Conservation (phyloP, 129 eudicot genomes). For the Oenanthe sinensis region DNA sequence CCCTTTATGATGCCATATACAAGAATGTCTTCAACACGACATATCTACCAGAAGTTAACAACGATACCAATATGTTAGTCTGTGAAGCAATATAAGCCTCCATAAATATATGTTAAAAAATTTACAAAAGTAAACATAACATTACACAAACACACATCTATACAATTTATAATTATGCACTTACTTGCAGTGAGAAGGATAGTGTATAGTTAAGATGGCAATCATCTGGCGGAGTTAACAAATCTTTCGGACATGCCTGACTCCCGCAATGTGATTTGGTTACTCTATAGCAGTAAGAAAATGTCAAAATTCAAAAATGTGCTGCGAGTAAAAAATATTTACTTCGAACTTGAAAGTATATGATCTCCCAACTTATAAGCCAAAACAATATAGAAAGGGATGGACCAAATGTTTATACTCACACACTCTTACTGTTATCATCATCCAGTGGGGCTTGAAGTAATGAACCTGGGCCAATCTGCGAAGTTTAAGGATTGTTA, state of each 20-base stretch:
- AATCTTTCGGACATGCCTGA: conserved; percentile 67
- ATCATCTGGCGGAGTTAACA: conserved; percentile 81
- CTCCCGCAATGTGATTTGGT: conserved; percentile 71
- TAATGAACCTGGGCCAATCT: conserved; percentile 84
- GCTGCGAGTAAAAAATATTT: neutral
- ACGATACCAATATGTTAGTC: conserved; percentile 1
- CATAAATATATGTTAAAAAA: neutral
- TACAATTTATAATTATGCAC: conserved; percentile 7
- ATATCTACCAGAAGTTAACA: conserved; percentile 40
- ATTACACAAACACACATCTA: neutral
- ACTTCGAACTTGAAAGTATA: neutral
- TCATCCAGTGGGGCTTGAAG: conserved; percentile 82
- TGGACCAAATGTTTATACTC: conserved; percentile 22
- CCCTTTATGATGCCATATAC: conserved; percentile 65
- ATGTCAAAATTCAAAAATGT: neutral
- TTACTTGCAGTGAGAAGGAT: conserved; percentile 79
- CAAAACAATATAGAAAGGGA: neutral
- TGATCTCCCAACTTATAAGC: neutral
- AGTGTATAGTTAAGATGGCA: conserved; percentile 80
- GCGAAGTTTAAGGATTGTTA: conserved; percentile 16
- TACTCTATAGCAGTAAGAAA: conserved; percentile 35
- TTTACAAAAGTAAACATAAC: neutral
- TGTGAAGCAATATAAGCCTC: conserved; percentile 5
- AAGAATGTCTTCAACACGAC: conserved; percentile 84
- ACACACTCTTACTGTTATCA: conserved; percentile 62